Percentiles rank a stretch among this genome's conserved stretches.
Evolutionary conservation across 2,329 filamentous ascomycete species (phyloP).

Genomic region (Exophiala viscosa): DNA sequence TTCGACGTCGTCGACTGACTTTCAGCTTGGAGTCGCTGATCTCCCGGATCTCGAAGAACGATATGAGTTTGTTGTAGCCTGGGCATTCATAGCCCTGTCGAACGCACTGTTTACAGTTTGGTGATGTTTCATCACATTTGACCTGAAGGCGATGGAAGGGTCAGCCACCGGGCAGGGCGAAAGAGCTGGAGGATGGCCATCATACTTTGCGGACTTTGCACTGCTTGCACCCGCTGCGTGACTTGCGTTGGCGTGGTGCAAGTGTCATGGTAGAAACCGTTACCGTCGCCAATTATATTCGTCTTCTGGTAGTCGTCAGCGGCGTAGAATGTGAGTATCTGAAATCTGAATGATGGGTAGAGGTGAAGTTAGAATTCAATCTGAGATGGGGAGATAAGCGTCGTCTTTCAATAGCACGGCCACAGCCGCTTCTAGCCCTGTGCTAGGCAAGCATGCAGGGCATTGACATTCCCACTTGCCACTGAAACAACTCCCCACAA

Average conservation of each 20-base stretch:
- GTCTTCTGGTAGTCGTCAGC: too few relatives aligned
- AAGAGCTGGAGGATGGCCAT: background rate
- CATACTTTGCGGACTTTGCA: background rate
- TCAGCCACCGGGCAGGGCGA: background rate
- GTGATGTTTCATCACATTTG: background rate
- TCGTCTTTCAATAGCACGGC: too few relatives aligned
- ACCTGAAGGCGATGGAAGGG: background rate
- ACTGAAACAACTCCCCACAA: too few relatives aligned
- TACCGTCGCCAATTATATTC: too few relatives aligned
- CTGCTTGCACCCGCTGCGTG: background rate
- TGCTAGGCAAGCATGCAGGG: too few relatives aligned
- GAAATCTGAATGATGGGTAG: too few relatives aligned
- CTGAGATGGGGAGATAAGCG: too few relatives aligned
- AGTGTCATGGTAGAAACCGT: too few relatives aligned
- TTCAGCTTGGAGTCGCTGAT: background rate
- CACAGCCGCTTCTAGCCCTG: too few relatives aligned
- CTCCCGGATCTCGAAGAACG: background rate
- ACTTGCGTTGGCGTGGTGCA: background rate
- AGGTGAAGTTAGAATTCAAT: too few relatives aligned
- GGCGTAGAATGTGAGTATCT: too few relatives aligned
- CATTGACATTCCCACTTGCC: too few relatives aligned
- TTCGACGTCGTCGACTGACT: background rate
- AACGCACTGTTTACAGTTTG: background rate
- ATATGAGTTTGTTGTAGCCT: background rate
- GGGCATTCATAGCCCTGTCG: background rate